phyloP scores from a whole-genome alignment of 2,329 filamentous ascomycete genomes.

The Orbilia brochopaga region DNA sequence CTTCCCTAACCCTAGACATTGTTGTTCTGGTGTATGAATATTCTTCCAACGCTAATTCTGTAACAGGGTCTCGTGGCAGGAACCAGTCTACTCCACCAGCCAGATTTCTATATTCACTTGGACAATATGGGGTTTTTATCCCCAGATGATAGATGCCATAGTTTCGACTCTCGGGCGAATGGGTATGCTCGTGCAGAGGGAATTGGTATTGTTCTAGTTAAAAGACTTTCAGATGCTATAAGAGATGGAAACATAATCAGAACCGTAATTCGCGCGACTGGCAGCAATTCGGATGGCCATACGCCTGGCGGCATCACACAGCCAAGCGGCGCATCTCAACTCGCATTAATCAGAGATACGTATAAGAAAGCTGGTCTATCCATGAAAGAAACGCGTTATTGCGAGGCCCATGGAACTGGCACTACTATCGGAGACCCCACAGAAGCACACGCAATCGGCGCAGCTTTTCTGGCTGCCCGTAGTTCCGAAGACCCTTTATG shows the following conservation, averaged over 20 bases:
- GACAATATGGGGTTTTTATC: conserved; percentile 60
- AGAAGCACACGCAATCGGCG: conserved; percentile 26
- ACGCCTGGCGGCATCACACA: conserved; percentile 66
- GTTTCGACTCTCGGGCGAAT: conserved; percentile 66
- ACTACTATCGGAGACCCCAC: conserved; percentile 61
- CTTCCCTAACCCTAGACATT: too few relatives aligned
- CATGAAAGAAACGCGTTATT: conserved; percentile 55
- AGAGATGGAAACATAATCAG: conserved; percentile 66
- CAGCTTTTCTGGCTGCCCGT: conserved; percentile 17
- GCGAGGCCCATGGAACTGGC: conserved; percentile 68
- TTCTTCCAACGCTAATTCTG: not conserved
- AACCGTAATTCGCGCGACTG: conserved; percentile 64
- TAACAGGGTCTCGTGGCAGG: conserved; percentile 57
- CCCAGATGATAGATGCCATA: conserved; percentile 60
- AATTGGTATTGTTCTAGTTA: conserved; percentile 66
- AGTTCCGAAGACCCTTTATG: conserved; percentile 2
- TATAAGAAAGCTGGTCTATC: conserved; percentile 59
- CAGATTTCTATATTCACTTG: conserved; percentile 57
- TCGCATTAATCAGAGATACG: conserved; percentile 60
- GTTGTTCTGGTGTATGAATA: too few relatives aligned
- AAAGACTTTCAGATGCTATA: conserved; percentile 66
- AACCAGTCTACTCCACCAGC: conserved; percentile 58
- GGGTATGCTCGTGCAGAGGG: conserved; percentile 72
- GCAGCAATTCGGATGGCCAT: conserved; percentile 65
- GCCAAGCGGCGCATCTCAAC: conserved; percentile 62